phyloP scores from a whole-genome alignment of 768 basidiomycete species.

The Coprinellus aureogranulatus region DNA sequence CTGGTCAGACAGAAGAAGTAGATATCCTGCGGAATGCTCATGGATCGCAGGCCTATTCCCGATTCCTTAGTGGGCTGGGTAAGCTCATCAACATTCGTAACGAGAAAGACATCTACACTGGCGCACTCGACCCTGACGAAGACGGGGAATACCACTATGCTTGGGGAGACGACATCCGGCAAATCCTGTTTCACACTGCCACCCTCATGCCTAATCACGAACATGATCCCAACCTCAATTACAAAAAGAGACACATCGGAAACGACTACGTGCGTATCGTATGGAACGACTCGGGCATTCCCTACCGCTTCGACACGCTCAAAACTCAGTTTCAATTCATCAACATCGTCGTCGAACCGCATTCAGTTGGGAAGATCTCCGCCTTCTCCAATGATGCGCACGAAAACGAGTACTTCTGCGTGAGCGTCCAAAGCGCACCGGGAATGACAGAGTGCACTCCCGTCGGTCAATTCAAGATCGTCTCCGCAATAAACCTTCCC shows the following conservation, averaged over 20 bases:
- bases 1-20: slow-evolving; percentile 78
- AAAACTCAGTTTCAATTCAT: slow-evolving; percentile 93
- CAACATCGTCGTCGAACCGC: slow-evolving; percentile 95
- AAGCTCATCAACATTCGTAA: slow-evolving; percentile 84
- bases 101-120: slow-evolving; percentile 89
- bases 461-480: slow-evolving; percentile 89
- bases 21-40: slow-evolving; percentile 89
- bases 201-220: slow-evolving; percentile 90
- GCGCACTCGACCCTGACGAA: slow-evolving; percentile 84
- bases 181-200: slow-evolving; percentile 92
- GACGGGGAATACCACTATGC: slow-evolving; percentile 98
- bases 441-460: slow-evolving; percentile 96
- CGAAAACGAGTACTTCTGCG: slow-evolving; percentile 95
- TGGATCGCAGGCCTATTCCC: slow-evolving; percentile 92
- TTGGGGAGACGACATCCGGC: slow-evolving; percentile 98
- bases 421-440: slow-evolving; percentile 81
- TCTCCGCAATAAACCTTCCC: slow-evolving; percentile 84
- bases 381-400: slow-evolving; percentile 81
- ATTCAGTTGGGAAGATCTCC: slow-evolving; percentile 78
- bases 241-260: slow-evolving; percentile 95
- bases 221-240: slow-evolving; percentile 66
- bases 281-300: slow-evolving; percentile 94
- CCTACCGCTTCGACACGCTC: slow-evolving; percentile 90
- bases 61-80: slow-evolving; percentile 89
- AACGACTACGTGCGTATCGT: slow-evolving; percentile 96